Evolutionary conservation across 108 stramenopile species (phyloP).

Genomic region (Nitzschia palea): DNA sequence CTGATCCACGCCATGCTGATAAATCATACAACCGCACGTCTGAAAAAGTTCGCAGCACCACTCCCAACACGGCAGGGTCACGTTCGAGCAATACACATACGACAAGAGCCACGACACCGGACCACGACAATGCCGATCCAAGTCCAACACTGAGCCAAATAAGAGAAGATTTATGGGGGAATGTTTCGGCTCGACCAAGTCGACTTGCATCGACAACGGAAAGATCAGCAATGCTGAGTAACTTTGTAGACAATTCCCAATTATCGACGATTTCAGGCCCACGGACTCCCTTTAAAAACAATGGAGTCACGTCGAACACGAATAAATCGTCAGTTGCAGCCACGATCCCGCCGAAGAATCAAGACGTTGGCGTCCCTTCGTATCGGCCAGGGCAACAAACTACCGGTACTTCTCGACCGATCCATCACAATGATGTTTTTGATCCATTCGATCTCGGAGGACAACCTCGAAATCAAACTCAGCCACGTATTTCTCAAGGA

Average conservation of each 20-base stretch:
- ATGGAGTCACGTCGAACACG: no score
- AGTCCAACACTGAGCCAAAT: constrained; percentile 1
- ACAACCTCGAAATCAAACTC: background rate
- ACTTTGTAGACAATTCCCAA: no score
- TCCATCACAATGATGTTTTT: background rate
- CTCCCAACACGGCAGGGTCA: constrained; percentile 2
- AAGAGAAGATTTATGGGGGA: constrained; percentile 5
- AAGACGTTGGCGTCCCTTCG: no score
- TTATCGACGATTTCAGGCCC: no score
- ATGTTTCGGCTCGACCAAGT: background rate
- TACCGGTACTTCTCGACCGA: no score
- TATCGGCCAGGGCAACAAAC: no score
- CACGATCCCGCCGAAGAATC: no score
- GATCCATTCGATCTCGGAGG: background rate
- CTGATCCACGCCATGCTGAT: background rate
- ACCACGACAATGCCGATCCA: background rate
- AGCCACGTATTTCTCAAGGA: no score
- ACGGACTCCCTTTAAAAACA: no score
- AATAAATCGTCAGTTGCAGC: no score
- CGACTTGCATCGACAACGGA: no score
- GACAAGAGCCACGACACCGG: background rate
- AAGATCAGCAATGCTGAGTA: no score
- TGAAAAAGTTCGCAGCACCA: background rate
- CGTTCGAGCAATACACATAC: constrained; percentile 4
- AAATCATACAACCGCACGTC: background rate